Conservation (phyloP, 768 basidiomycete species). For the Mycena indigotica region DNA sequence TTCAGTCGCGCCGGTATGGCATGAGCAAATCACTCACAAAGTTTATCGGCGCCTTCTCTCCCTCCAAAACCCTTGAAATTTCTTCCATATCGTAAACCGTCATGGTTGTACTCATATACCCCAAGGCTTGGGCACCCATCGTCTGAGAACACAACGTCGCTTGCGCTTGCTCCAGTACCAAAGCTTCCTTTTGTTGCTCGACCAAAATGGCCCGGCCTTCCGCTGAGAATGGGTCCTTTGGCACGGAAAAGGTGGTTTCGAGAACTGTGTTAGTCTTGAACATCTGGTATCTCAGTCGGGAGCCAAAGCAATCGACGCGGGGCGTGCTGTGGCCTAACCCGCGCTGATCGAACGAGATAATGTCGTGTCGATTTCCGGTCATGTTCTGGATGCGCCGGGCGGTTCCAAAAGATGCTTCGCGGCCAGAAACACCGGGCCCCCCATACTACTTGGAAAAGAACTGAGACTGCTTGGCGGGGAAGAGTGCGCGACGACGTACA, state of each 20-base stretch:
- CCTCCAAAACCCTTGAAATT: slow-evolving; percentile 15
- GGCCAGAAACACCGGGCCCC: slow-evolving; percentile 15
- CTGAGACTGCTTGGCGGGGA: not conserved
- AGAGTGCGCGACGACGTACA: not conserved
- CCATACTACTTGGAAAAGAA: slow-evolving; percentile 13
- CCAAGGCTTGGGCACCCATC: slow-evolving; percentile 15
- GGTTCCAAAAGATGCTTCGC: slow-evolving; percentile 6
- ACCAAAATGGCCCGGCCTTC: slow-evolving; percentile 17
- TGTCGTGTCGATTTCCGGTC: slow-evolving; percentile 20
- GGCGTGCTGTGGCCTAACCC: slow-evolving; percentile 18
- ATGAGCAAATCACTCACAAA: slow-evolving; percentile 8
- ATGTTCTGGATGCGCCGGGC: slow-evolving; percentile 11
- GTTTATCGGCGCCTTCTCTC: slow-evolving; percentile 16
- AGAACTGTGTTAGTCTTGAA: slow-evolving; percentile 23
- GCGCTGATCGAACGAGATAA: slow-evolving; percentile 25
- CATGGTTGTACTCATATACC: slow-evolving; percentile 21
- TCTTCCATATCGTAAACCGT: slow-evolving; percentile 23
- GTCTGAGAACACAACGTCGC: slow-evolving; percentile 13
- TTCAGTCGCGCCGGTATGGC: not conserved
- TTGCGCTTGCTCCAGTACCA: slow-evolving; percentile 18
- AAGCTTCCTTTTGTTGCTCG: slow-evolving; percentile 23
- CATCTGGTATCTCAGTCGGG: slow-evolving; percentile 12
- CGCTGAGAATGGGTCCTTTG: slow-evolving; percentile 17
- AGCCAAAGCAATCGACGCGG: slow-evolving; percentile 17
- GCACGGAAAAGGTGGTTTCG: slow-evolving; percentile 21